A percentile compares a stretch with the other conserved stretches of the same genome.
Conservation (phyloP, 2,329 filamentous ascomycete species). For the Monilinia laxa region DNA sequence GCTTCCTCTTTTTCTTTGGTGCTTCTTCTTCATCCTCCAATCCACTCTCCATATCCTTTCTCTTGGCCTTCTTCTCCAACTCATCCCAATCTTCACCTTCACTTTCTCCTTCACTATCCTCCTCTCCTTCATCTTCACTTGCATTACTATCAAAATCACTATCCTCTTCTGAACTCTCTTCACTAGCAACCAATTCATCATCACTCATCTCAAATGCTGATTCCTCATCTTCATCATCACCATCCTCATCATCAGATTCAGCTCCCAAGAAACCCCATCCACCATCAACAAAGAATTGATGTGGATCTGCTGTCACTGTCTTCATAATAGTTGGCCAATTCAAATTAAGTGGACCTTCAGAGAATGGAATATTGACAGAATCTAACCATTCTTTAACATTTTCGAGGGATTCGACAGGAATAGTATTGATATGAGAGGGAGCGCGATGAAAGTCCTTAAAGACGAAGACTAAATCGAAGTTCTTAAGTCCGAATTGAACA, state of each 20-base stretch:
- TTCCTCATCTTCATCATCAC: slow-evolving; percentile 79
- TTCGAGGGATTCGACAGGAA: slow-evolving; percentile 91
- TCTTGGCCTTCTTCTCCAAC: slow-evolving; percentile 85
- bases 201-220: slow-evolving; percentile 90
- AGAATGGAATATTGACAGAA: slow-evolving; percentile 90
- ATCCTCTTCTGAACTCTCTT: slow-evolving; percentile 82
- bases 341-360: slow-evolving; percentile 91
- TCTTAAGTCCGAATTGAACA: slow-evolving; percentile 95
- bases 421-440: slow-evolving; percentile 95
- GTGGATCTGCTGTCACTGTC: slow-evolving; percentile 89
- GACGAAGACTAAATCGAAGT: slow-evolving; percentile 97
- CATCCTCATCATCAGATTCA: slow-evolving; percentile 82
- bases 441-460: slow-evolving; percentile 96
- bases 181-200: slow-evolving; percentile 69
- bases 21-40: slow-evolving; percentile 74
- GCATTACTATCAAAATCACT: slow-evolving; percentile 93
- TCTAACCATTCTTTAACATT: slow-evolving; percentile 98
- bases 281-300: slow-evolving; percentile 91
- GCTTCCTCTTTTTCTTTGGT: slow-evolving; percentile 68
- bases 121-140: slow-evolving; percentile 77
- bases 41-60: slow-evolving; percentile 67
- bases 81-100: slow-evolving; percentile 93
- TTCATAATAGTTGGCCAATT: slow-evolving; percentile 99
- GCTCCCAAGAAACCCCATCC: slow-evolving; percentile 91
- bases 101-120: slow-evolving; percentile 69